Percentiles rank a stretch among this genome's conserved stretches.
Conservation (phyloP, 768 basidiomycete species). For the Floccularia luteovirens region DNA sequence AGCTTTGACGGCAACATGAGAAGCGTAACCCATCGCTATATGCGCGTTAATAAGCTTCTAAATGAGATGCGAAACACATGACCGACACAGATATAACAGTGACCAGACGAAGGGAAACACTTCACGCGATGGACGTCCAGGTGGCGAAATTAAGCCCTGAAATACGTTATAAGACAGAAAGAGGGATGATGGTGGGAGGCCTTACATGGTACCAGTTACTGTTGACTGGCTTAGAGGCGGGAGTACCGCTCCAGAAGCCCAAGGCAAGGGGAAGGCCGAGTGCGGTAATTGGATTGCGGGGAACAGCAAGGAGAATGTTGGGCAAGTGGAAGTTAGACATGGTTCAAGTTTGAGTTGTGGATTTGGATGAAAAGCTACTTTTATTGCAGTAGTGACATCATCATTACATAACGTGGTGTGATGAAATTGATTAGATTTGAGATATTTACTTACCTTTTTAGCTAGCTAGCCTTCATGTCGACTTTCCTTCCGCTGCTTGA, state of each 20-base stretch:
- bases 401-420: too few relatives aligned
- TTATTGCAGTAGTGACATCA: too few relatives aligned
- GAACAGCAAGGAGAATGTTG: constrained; percentile 41
- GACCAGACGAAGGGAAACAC: constrained; percentile 59
- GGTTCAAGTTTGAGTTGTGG: too few relatives aligned
- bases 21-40: constrained; percentile 59
- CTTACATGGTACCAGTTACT: constrained; percentile 55
- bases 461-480: constrained; percentile 22
- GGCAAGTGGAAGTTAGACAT: constrained; percentile 36
- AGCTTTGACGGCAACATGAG: constrained; percentile 49
- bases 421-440: too few relatives aligned
- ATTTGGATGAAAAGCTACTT: too few relatives aligned
- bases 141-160: constrained; percentile 41
- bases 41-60: constrained; percentile 8
- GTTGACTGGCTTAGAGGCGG: constrained; percentile 36
- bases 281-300: constrained; percentile 48
- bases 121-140: constrained; percentile 41
- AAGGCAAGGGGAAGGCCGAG: constrained; percentile 52
- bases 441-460: too few relatives aligned
- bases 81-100: constrained; percentile 31
- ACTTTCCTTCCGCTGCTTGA: constrained; percentile 59
- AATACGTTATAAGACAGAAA: neutral
- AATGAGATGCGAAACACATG: neutral
- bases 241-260: constrained; percentile 43
- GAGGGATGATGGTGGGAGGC: neutral